These are phyloP conservation scores for Acer yangbiense DNA, from an alignment of 345 rosid genomes.

Conservation along the genomic window DNA sequence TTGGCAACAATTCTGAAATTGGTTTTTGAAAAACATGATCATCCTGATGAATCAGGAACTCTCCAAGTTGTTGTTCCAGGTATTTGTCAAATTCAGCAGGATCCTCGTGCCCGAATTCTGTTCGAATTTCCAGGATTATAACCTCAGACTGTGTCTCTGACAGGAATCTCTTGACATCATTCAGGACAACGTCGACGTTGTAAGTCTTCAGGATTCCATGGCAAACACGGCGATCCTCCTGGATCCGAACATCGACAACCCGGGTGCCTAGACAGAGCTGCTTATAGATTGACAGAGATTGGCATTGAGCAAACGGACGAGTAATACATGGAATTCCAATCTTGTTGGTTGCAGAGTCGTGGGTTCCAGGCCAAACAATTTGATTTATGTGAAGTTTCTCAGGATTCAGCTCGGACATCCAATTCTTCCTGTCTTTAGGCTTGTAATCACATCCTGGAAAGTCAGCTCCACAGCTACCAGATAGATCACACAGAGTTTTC, in stretches of 20 bases:
- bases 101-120: slow-evolving; percentile 84
- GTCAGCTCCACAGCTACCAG: slow-evolving; percentile 38
- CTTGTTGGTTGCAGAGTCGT: slow-evolving; percentile 88
- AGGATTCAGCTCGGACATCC: slow-evolving; percentile 73
- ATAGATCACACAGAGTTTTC: slow-evolving; percentile 53
- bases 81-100: slow-evolving; percentile 71
- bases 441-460: slow-evolving; percentile 70
- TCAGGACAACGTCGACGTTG: slow-evolving; percentile 62
- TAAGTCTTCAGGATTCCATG: slow-evolving; percentile 79
- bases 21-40: slow-evolving; percentile 65
- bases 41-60: slow-evolving; percentile 67
- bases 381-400: slow-evolving; percentile 59
- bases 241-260: slow-evolving; percentile 73
- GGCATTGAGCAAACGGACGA: slow-evolving; percentile 96
- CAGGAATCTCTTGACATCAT: slow-evolving; percentile 69
- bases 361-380: slow-evolving; percentile 98
- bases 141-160: slow-evolving; percentile 75
- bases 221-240: slow-evolving; percentile 71
- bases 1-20: slow-evolving; percentile 65
- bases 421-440: slow-evolving; percentile 64
- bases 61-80: slow-evolving; percentile 68
- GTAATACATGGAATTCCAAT: slow-evolving; percentile 66
- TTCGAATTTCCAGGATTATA: slow-evolving; percentile 78
- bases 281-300: slow-evolving; percentile 63
- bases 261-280: slow-evolving; percentile 77